Evolutionary conservation across 2,329 filamentous ascomycete species (phyloP).

Genomic region (Alternaria arborescens): DNA sequence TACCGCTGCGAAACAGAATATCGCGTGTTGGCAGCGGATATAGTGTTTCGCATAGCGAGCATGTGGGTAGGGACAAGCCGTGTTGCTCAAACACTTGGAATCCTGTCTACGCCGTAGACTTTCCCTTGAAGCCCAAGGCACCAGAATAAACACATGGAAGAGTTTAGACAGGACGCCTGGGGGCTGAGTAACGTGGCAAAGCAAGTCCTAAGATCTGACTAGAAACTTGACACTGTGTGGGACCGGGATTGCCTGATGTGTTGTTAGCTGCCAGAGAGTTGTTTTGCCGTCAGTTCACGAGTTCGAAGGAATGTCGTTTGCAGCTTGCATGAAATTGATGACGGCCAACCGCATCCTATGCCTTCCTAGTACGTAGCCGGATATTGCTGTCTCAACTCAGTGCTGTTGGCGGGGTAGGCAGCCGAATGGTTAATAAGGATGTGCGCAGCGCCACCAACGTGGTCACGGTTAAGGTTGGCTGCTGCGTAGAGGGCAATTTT

Average conservation of each 20-base stretch:
- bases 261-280: slow-evolving; percentile 9
- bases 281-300: slow-evolving; percentile 12
- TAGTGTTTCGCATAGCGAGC: slow-evolving; percentile 20
- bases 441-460: slow-evolving; percentile 15
- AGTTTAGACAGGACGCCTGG: neutral
- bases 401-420: slow-evolving; percentile 14
- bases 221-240: neutral
- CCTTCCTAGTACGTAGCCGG: slow-evolving; percentile 2
- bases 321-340: slow-evolving; percentile 14
- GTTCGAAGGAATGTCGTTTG: slow-evolving; percentile 9
- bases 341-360: slow-evolving; percentile 11
- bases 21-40: slow-evolving; percentile 10
- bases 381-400: slow-evolving; percentile 5
- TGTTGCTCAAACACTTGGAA: slow-evolving; percentile 3
- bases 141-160: neutral
- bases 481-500: slow-evolving; percentile 17
- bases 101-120: neutral
- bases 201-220: neutral
- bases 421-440: slow-evolving; percentile 15
- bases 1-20: slow-evolving; percentile 7
- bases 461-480: slow-evolving; percentile 12
- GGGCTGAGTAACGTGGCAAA: slow-evolving; percentile 2
- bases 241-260: slow-evolving; percentile 1
- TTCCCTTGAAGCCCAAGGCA: neutral
- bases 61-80: slow-evolving; percentile 15